These are phyloP conservation scores for Iberis pinnata DNA, from an alignment of 345 rosid species.

Conservation along the genomic window DNA sequence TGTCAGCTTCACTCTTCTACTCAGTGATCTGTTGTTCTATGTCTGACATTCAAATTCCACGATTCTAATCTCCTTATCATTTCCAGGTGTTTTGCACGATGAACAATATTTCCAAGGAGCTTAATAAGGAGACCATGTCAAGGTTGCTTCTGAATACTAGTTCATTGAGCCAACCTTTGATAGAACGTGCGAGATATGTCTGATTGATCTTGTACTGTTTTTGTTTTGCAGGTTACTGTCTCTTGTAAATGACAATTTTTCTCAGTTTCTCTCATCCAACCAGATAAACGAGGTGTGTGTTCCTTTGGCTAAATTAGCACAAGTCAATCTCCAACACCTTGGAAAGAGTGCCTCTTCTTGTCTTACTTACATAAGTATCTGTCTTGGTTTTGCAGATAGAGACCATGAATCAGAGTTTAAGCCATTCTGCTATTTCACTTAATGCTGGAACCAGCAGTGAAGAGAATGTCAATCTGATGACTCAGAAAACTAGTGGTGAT, in stretches of 20 bases:
- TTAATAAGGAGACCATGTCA: slow-evolving; percentile 44
- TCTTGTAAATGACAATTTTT: slow-evolving; percentile 39
- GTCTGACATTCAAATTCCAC: not conserved
- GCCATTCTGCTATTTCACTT: slow-evolving; percentile 22
- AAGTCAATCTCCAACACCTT: slow-evolving; percentile 4
- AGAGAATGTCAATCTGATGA: slow-evolving; percentile 31
- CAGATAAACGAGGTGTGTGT: slow-evolving; percentile 67
- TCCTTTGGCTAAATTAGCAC: not conserved
- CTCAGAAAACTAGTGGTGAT: slow-evolving; percentile 32
- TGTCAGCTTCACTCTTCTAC: not conserved
- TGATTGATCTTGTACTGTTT: slow-evolving; percentile 4
- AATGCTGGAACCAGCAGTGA: slow-evolving; percentile 26
- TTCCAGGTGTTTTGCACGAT: slow-evolving; percentile 66
- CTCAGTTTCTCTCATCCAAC: slow-evolving; percentile 43
- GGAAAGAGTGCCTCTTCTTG: slow-evolving; percentile 8
- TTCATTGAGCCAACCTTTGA: slow-evolving; percentile 1
- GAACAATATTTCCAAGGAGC: slow-evolving; percentile 41
- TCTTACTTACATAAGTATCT: slow-evolving; percentile 20
- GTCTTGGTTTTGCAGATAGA: slow-evolving; percentile 50
- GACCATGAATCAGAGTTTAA: slow-evolving; percentile 35
- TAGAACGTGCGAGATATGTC: not conserved
- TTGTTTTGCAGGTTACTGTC: slow-evolving; percentile 53
- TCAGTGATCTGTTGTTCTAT: not conserved
- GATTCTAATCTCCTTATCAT: slow-evolving; percentile 8
- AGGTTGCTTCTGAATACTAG: slow-evolving; percentile 38